Percentiles rank a stretch among this genome's conserved stretches.
Evolutionary conservation across 2,329 filamentous ascomycete genomes (phyloP).

Genomic region (Acarospora socialis): DNA sequence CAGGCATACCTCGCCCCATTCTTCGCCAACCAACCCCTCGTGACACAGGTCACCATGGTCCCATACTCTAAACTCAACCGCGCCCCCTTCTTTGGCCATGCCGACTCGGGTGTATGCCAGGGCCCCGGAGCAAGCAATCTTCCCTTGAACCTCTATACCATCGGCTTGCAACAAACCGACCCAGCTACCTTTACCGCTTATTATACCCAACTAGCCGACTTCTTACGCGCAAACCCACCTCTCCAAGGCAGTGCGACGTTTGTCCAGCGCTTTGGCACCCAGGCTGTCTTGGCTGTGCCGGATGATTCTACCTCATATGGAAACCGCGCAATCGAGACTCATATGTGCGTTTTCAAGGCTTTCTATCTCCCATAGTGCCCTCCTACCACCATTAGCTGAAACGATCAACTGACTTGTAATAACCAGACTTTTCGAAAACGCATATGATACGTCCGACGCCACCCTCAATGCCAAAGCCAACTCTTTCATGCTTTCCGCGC

Average conservation of each 20-base stretch:
- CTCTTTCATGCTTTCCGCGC: background rate
- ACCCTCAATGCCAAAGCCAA: background rate
- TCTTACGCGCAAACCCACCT: slow-evolving; percentile 1
- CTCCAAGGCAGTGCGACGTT: slow-evolving; percentile 1
- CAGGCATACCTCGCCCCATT: slow-evolving; percentile 2
- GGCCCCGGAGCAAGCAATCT: background rate
- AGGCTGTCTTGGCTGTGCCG: slow-evolving; percentile 3
- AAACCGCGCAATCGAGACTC: slow-evolving; percentile 5
- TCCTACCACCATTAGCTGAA: too few relatives aligned
- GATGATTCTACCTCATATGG: slow-evolving; percentile 8
- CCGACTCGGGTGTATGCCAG: background rate
- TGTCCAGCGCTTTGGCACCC: slow-evolving; percentile 1
- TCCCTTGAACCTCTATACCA: slow-evolving; percentile 1
- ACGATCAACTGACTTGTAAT: too few relatives aligned
- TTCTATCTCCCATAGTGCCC: background rate
- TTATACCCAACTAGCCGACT: slow-evolving; percentile 1
- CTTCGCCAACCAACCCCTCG: background rate
- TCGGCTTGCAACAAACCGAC: slow-evolving; percentile 5
- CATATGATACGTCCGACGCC: background rate
- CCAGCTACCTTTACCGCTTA: slow-evolving; percentile 1
- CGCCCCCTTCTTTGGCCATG: slow-evolving; percentile 1
- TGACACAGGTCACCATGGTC: background rate
- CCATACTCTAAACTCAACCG: slow-evolving; percentile 1
- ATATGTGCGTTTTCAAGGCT: slow-evolving; percentile 1
- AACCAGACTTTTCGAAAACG: background rate